Percentiles rank a stretch among this genome's conserved stretches.
These are phyloP conservation scores for Puccinia hordei DNA, from an alignment of 1,284 basidiomycete genomes.

Conservation along the genomic window DNA sequence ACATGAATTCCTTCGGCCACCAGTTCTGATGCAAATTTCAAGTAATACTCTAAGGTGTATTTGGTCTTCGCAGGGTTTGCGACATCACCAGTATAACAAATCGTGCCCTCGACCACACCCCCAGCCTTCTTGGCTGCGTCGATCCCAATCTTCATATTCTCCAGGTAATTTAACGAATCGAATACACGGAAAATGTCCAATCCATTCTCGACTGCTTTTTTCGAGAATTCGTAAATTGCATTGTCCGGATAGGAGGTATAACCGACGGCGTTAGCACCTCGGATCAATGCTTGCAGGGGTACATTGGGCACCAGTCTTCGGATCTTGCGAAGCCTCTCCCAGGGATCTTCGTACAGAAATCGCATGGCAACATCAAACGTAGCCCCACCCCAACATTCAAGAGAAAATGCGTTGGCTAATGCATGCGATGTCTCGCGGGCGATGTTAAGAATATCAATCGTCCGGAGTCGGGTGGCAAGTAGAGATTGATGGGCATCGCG, in stretches of 20 bases:
- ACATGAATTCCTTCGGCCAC: constrained; percentile 96
- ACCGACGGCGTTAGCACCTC: constrained; percentile 98
- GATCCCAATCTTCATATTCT: constrained; percentile 94
- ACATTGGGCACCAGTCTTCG: constrained; percentile 97
- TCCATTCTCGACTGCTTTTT: constrained; percentile 93
- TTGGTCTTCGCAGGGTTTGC: constrained; percentile 93
- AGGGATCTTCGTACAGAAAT: constrained; percentile 99
- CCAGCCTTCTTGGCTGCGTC: constrained; percentile 99
- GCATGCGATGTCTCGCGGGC: constrained; percentile 97
- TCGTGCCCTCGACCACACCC: constrained; percentile 94
- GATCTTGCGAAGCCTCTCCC: constrained; percentile 92
- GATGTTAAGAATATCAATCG: constrained; percentile 97
- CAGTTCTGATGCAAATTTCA: constrained; percentile 91
- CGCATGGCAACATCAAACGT: constrained; percentile 99
- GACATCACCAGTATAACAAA: constrained; percentile 98
- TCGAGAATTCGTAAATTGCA: constrained; percentile 84
- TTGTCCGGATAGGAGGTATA: constrained; percentile 99
- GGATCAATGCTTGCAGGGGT: constrained; percentile 95
- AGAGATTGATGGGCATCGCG: constrained; percentile 98
- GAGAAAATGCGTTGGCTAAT: constrained; percentile 88
- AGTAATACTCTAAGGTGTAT: constrained; percentile 97
- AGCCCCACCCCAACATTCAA: constrained; percentile 99
- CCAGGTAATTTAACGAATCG: constrained; percentile 97
- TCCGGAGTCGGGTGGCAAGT: constrained; percentile 92
- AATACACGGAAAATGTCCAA: constrained; percentile 99